Conservation (phyloP, 1,284 basidiomycete species). For the Taiwanofungus camphoratus region DNA sequence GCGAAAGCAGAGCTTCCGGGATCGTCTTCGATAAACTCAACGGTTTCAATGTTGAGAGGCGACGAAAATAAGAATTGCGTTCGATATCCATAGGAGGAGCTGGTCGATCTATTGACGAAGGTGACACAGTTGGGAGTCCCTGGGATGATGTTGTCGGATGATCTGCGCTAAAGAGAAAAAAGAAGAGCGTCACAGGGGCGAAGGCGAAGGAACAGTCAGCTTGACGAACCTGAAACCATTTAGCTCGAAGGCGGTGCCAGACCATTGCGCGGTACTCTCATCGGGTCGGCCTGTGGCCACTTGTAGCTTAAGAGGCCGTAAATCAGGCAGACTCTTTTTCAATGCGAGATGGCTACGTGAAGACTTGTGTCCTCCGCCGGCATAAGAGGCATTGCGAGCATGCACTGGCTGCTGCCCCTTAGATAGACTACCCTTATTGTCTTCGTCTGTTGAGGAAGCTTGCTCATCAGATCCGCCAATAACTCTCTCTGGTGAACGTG, state of each 20-base stretch:
- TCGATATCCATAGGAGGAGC: constrained; percentile 69
- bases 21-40: constrained; percentile 66
- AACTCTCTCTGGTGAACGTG: constrained; percentile 51
- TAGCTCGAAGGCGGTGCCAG: neutral
- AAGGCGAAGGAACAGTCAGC: too few relatives aligned
- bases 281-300: constrained; percentile 24
- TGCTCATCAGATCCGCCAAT: constrained; percentile 55
- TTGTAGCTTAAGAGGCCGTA: constrained; percentile 53
- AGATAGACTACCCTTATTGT: constrained; percentile 10
- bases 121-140: constrained; percentile 36
- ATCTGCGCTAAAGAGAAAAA: constrained; percentile 25
- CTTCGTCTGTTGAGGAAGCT: constrained; percentile 30
- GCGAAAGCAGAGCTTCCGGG: constrained; percentile 65
- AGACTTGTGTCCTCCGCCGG: constrained; percentile 32
- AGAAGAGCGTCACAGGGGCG: too few relatives aligned
- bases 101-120: constrained; percentile 34
- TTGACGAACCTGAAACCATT: constrained; percentile 1
- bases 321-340: constrained; percentile 87
- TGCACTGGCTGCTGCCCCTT: constrained; percentile 28
- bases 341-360: constrained; percentile 37
- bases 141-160: constrained; percentile 27
- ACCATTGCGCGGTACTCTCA: neutral
- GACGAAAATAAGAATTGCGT: constrained; percentile 90
- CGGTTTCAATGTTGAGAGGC: constrained; percentile 72
- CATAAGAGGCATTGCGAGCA: constrained; percentile 55